These are phyloP conservation scores for Erythrobasidium yunnanense DNA, from an alignment of 768 basidiomycete species.

Conservation along the genomic window DNA sequence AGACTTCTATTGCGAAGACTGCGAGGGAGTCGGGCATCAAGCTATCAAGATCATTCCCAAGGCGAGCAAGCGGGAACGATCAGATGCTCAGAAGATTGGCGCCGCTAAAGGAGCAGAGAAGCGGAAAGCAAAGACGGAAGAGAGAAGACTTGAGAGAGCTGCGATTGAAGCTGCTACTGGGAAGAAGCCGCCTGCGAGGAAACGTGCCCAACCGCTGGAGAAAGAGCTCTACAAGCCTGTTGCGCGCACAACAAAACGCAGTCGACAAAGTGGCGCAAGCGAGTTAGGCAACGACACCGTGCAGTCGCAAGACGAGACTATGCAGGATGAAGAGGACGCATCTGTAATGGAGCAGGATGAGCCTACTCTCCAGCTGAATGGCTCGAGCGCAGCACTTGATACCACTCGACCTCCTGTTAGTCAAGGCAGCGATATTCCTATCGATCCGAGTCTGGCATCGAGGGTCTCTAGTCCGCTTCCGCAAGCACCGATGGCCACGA, in stretches of 20 bases:
- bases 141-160: not conserved
- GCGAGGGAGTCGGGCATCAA: not conserved
- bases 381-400: no score
- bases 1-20: conserved; percentile 17
- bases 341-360: no score
- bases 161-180: not conserved
- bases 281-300: not conserved
- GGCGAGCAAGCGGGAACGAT: conserved; percentile 5
- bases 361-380: no score
- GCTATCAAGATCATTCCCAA: not conserved
- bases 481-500: no score
- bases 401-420: no score
- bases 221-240: not conserved
- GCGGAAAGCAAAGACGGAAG: conserved; percentile 3
- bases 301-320: no score
- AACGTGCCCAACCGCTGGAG: not conserved
- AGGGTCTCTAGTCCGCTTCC: no score
- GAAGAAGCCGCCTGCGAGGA: not conserved
- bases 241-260: not conserved
- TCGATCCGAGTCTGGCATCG: no score
- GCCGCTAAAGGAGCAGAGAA: conserved; percentile 21
- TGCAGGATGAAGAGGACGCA: no score
- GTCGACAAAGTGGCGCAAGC: not conserved
- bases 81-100: conserved; percentile 16
- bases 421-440: no score